Evolutionary conservation across 805 yeast species (phyloP).

Genomic region (Lipomyces oligophaga): DNA sequence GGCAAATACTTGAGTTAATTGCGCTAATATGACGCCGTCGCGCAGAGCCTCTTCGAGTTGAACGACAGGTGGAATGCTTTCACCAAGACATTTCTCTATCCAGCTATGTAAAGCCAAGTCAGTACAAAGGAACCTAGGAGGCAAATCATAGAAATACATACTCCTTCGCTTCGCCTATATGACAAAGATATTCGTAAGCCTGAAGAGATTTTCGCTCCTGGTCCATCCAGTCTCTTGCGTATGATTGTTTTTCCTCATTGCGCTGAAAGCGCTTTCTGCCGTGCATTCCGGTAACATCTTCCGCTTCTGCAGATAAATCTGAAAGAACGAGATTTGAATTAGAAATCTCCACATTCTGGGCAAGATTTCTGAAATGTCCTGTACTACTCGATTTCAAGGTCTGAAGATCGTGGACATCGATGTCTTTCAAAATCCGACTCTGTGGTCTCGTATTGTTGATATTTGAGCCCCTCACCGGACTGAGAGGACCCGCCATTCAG

Average conservation of each 20-base stretch:
- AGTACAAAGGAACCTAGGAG: neutral
- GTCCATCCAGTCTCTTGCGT: conserved; percentile 39
- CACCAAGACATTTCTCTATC: conserved; percentile 63
- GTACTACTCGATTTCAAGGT: conserved; percentile 29
- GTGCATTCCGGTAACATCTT: conserved; percentile 36
- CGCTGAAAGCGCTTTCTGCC: conserved; percentile 37
- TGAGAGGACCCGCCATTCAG: conserved; percentile 26
- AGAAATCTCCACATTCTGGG: conserved; percentile 7
- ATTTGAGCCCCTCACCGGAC: conserved; percentile 15
- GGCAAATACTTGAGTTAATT: conserved; percentile 65
- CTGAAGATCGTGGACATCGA: conserved; percentile 20
- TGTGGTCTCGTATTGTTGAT: conserved; percentile 1
- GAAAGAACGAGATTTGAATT: conserved; percentile 28
- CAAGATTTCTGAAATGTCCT: conserved; percentile 31
- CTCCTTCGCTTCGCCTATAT: conserved; percentile 72
- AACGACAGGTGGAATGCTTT: conserved; percentile 53
- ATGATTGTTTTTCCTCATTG: conserved; percentile 25
- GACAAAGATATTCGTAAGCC: conserved; percentile 75
- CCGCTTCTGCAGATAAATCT: conserved; percentile 35
- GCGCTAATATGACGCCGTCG: conserved; percentile 83
- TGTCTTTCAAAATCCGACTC: conserved; percentile 7
- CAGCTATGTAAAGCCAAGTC: conserved; percentile 42
- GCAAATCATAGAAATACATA: conserved; percentile 19
- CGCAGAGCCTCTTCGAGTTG: conserved; percentile 64
- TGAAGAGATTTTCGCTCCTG: conserved; percentile 43